Percentiles rank a stretch among this genome's conserved stretches.
These are phyloP conservation scores for Elymus sibiricus DNA, from an alignment of 176 grass and related monocot species.

Conservation along the genomic window DNA sequence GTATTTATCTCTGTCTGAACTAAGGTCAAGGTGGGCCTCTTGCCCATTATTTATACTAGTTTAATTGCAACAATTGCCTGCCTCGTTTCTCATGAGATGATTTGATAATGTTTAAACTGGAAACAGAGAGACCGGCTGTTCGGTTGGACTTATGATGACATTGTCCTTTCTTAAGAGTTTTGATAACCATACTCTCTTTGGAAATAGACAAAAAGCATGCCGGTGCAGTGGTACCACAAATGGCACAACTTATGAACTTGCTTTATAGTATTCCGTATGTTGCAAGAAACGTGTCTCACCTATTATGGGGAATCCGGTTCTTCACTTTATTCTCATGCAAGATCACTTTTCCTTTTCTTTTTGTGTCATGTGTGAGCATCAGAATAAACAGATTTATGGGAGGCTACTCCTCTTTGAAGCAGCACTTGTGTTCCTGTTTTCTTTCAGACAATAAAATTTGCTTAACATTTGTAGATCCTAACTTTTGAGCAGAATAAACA, in stretches of 20 bases:
- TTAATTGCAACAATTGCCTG: not conserved
- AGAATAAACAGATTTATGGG: constrained; percentile 8
- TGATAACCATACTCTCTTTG: not conserved
- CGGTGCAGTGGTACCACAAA: constrained; percentile 8
- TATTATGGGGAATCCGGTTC: constrained; percentile 10
- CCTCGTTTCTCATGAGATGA: constrained; percentile 10
- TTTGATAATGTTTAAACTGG: constrained; percentile 13
- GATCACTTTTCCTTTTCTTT: constrained; percentile 4
- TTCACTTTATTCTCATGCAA: constrained; percentile 28
- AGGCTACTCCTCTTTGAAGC: not conserved
- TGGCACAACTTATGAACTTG: constrained; percentile 7
- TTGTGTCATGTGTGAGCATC: not conserved
- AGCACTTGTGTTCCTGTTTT: not conserved
- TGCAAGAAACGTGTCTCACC: constrained; percentile 17
- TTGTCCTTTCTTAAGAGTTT: constrained; percentile 23
- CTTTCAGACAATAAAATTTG: not conserved
- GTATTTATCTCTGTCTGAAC: not conserved
- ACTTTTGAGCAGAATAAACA: not conserved
- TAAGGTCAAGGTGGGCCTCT: not conserved
- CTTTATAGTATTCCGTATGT: constrained; percentile 11
- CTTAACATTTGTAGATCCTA: not conserved
- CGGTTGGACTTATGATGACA: not conserved
- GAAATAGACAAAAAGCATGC: constrained; percentile 33
- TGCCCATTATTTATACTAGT: not conserved
- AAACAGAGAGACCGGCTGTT: constrained; percentile 9